phyloP scores from a whole-genome alignment of 75 land plant species.

The Selaginella tamariscina region DNA sequence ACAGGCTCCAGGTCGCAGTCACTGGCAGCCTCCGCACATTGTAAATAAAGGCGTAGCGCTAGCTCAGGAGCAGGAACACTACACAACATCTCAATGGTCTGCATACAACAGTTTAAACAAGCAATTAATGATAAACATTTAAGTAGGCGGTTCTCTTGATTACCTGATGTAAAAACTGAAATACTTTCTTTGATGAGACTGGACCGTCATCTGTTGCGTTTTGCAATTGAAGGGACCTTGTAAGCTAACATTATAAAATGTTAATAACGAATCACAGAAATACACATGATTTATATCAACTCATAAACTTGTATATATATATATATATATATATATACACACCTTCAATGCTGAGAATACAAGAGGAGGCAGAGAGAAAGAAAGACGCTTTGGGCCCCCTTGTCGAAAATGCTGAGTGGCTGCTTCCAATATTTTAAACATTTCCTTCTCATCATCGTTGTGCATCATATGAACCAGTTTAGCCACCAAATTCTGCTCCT shows the following conservation, averaged over 20 bases:
- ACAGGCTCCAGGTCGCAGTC: constrained; percentile 85
- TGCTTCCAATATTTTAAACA: constrained; percentile 76
- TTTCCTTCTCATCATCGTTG: constrained; percentile 71
- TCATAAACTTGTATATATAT: no score
- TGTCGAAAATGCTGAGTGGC: constrained; percentile 66
- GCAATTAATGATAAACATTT: not conserved
- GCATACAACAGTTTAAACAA: constrained; percentile 18
- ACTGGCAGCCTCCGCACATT: constrained; percentile 99
- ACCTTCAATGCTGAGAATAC: constrained; percentile 90
- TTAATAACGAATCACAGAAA: not conserved
- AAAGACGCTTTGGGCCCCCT: constrained; percentile 80
- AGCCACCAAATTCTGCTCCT: constrained; percentile 96
- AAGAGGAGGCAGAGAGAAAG: constrained; percentile 81
- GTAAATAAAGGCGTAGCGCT: constrained; percentile 74
- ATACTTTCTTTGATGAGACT: constrained; percentile 73
- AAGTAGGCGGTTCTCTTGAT: not conserved
- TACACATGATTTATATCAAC: no score
- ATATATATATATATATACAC: not conserved
- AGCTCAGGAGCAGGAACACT: constrained; percentile 78
- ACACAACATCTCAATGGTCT: constrained; percentile 78
- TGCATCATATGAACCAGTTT: constrained; percentile 84
- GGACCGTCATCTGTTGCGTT: constrained; percentile 44
- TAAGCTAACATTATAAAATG: constrained; percentile 3
- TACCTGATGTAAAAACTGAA: constrained; percentile 85
- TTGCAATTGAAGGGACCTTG: constrained; percentile 15